Base-by-base conservation (phyloP, 345 rosid genomes). In the Melaleuca quinquenervia region DNA sequence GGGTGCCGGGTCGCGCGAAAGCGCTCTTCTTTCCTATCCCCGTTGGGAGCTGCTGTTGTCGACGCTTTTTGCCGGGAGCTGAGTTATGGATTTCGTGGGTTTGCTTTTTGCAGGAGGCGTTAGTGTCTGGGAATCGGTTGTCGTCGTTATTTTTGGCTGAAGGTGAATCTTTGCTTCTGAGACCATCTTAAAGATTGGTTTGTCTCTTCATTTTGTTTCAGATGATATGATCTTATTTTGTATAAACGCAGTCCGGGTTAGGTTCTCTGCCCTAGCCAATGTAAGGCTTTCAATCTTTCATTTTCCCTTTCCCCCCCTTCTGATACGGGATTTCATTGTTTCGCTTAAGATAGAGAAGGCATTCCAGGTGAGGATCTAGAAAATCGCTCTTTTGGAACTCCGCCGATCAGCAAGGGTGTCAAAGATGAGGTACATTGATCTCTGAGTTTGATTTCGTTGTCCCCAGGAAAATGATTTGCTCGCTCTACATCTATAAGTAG, bases 101-200 rank as follows among this genome's bases (percentile, higher is more conserved):
- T 18, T 48, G 26, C 15, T 62, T n/a, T 64, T 36, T 70, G 20
- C 94, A 94, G 99, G 94, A 90, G 83, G 87, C 89, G 36, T 85
- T 86, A 49, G 84, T 56, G 12, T 91, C 96, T 27, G 90, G 89
- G 85, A 92, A 93, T 90, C 96, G 90, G 26, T 90, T 96, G 53
- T 94, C 98, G 1, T 78, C 96, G 87, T 90, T 94, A 29, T 94
- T 96, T 87, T 5, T 89, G 6, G 89, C 92, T 27, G 93, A 94
- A 93, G 99, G 99, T 98, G 86, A 87, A 1, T 36, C 21, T 48
- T 36, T 13, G 82, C 7, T 70, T 5, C 48, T 70, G 18, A 36
- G 7, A 44, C 48, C 48, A 6, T 24, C 48, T 70, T 44, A 32
- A 36, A 36, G 60, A 50, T 82, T 82, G 84, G 29, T 49, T 82